Evolutionary conservation across 2,329 filamentous ascomycete genomes (phyloP).

Genomic region (Tolypocladium tropicale): DNA sequence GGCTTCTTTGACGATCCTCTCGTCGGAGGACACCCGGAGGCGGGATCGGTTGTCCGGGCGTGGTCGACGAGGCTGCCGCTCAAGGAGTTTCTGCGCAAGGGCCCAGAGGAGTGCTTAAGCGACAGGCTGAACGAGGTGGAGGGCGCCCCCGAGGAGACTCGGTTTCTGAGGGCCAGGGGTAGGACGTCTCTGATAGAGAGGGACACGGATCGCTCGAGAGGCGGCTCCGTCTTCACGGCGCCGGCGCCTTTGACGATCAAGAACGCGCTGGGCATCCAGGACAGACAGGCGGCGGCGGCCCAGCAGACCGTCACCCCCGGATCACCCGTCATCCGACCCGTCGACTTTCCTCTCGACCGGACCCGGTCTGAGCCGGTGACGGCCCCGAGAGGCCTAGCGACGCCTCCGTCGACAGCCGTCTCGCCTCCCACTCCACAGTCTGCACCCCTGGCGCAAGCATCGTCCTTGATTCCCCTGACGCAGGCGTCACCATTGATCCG

Average conservation of each 20-base stretch:
- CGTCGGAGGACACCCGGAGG: neutral
- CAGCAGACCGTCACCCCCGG: conserved; percentile 11
- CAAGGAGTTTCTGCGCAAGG: conserved; percentile 42
- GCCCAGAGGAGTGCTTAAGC: conserved; percentile 42
- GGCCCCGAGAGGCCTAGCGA: neutral
- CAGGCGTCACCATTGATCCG: conserved; percentile 22
- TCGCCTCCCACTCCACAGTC: conserved; percentile 19
- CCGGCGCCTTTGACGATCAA: conserved; percentile 10
- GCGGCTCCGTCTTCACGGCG: neutral
- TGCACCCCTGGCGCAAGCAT: too few relatives aligned
- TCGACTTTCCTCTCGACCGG: conserved; percentile 9
- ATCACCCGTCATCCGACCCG: conserved; percentile 20
- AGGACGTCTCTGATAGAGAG: conserved; percentile 14
- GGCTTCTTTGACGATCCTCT: conserved; percentile 48
- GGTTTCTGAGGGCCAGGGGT: conserved; percentile 18
- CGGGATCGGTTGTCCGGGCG: conserved; percentile 27
- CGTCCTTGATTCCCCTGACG: conserved; percentile 16
- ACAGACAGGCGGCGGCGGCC: conserved; percentile 10
- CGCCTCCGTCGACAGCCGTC: conserved; percentile 14
- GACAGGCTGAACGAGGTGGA: conserved; percentile 37
- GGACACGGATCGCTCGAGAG: neutral
- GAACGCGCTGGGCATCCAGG: conserved; percentile 23
- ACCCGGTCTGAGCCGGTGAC: neutral
- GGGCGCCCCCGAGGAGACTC: conserved; percentile 16
- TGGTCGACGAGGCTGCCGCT: conserved; percentile 42